Evolutionary conservation across 108 stramenopile genomes (phyloP), one percentile per base, ranked within the genome.

Genomic region (Skeletonema marinoi): DNA sequence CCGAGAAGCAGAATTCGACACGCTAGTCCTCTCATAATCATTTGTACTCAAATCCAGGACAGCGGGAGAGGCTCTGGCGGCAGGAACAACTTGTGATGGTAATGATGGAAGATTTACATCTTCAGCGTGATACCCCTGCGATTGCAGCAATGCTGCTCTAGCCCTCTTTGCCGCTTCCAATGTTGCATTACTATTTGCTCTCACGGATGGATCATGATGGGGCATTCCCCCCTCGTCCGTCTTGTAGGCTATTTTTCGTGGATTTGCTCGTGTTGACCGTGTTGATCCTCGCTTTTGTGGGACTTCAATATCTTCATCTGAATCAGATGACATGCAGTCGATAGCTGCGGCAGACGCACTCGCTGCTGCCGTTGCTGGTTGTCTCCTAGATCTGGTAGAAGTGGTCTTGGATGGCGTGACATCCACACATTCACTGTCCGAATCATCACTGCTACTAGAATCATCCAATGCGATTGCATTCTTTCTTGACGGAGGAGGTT

Each of bases 81-180:
- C 13, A 30, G 19, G 32, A 2, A 19, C 19, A 19, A 42, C 6
- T 38, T 64, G 63, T 25, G 63, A 64, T 7, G 36, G 63, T 35
- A 38, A n/a, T n/a, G 65, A 59, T 66, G 36, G 51, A 8, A 84
- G 77, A 46, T 74, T 30, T 29, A 88, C 19, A 59, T 90, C 90
- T 65, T 88, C 81, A 29, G 88, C 90, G 61, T 90, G 75, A 67
- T 90, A 90, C 0, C 14, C 25, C 62, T 90, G 88, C 14, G 90
- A 86, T 61, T 42, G 61, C 35, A 58, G 32, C 21, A 90, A 68
- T 13, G 44, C 41, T 38, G 42, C 68, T 12, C 50, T 70, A 7
- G 84, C 85, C 36, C 19, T 31, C 36, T 72, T 76, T 32, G 75
- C 60, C 39, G 38, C 17, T 31, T 65, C 69, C 12, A 81, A 65